Evolutionary conservation across 768 basidiomycete genomes (phyloP), one percentile per base, ranked within the genome.

Genomic region (Tricholomella constricta): DNA sequence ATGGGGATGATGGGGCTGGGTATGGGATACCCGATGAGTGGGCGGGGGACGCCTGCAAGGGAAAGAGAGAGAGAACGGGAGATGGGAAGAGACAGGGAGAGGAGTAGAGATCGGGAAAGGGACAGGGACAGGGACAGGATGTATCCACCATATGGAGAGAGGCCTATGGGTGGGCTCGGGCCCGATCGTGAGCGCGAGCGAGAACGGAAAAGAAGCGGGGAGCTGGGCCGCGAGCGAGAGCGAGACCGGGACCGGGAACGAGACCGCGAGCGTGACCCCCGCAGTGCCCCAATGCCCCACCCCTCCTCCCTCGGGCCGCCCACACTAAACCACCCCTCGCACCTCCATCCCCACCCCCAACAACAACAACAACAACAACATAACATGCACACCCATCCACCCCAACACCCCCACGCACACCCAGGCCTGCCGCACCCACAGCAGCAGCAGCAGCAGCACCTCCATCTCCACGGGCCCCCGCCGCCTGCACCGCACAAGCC

Each of bases 61-160:
- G 35, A 46, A 52, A 34, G 68, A 69, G 25, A 55, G 53, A 52
- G 31, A 22, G 45, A 56, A 48, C 58, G 60, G 56, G 63, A 62
- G n/a, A 8, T 25, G 42, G 59, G 56, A 35, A 61, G 63, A 22
- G 48, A 45, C 15, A 15, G 35, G 36, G 48, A 50, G 15, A 26
- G 48, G 9, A 37, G 22, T 12, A 25, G 35, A 23, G 19, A 22
- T 1, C 36, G 46, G 34, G 55, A 43, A 61, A 60, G 46, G 45
- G 64, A 49, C 42, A 54, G 12, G 19, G 43, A 50, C 22, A 47
- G 46, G 25, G 40, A 55, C 6, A 42, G 48, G 51, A 59, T 29
- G 29, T 53, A 45, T 34, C 49, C 27, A 45, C 14, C 43, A 11
- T 44, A 44, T 31, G 15, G 17, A 14, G 43, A 44, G 6, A 6